phyloP scores from a whole-genome alignment of 176 grass and related monocot genomes.

The Poa annua region DNA sequence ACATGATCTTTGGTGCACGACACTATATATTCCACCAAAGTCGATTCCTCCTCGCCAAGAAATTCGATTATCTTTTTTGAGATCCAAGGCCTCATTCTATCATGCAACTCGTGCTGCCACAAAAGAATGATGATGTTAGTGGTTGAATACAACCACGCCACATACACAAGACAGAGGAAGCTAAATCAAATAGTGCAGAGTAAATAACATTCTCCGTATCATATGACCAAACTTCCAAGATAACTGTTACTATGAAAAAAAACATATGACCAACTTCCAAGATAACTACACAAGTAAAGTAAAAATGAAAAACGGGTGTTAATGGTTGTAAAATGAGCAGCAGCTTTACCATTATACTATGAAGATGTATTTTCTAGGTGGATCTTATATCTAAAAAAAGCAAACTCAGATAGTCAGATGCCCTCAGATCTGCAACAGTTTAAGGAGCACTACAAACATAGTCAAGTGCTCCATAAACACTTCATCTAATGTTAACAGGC shows the following conservation, averaged over 20 bases:
- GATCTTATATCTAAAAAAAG: neutral
- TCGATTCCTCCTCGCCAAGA: slow-evolving; percentile 95
- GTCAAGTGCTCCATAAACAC: slow-evolving; percentile 3
- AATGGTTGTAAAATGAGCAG: neutral
- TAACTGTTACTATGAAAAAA: neutral
- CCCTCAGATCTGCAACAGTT: neutral
- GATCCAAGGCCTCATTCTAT: slow-evolving; percentile 98
- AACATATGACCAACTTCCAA: neutral
- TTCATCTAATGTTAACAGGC: neutral
- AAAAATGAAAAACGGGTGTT: neutral
- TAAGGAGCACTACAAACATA: neutral
- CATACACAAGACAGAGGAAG: slow-evolving; percentile 6
- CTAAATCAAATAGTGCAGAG: slow-evolving; percentile 14
- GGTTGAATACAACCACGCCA: slow-evolving; percentile 8
- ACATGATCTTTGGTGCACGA: slow-evolving; percentile 96
- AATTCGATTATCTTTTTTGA: slow-evolving; percentile 98
- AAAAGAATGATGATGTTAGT: slow-evolving; percentile 35
- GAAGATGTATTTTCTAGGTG: neutral
- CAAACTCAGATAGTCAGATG: neutral
- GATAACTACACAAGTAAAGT: neutral
- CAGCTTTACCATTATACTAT: slow-evolving; percentile 1
- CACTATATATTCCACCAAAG: slow-evolving; percentile 97
- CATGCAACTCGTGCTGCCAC: slow-evolving; percentile 82
- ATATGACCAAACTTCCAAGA: neutral
- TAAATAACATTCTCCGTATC: neutral